Evolutionary conservation across 768 basidiomycete genomes (phyloP), one percentile per base, ranked within the genome.

Genomic region (Kwoniella shandongensis): DNA sequence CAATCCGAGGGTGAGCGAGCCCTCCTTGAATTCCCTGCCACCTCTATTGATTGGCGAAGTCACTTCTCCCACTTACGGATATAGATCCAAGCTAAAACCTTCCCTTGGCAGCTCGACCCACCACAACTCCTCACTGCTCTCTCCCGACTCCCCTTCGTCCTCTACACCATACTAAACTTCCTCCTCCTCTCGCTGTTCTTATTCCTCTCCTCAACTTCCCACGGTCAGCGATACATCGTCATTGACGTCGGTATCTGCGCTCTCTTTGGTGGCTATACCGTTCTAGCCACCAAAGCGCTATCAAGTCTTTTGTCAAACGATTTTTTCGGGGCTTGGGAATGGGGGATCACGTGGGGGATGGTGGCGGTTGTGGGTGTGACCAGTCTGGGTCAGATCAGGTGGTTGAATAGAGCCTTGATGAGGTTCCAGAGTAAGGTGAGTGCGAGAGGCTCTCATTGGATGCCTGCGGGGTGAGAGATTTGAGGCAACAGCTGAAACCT

Each of bases 201-300:
- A 3, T 80, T 81, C 2, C 79, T 97, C 2, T 91, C 89, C 4
- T 82, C 86, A 57, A 81, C 84, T 4, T 74, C 71, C 7, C 73
- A 81, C 1, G 93, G 91, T 6, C 82, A 80, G 62, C 80, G 78
- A 18, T 85, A 81, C 76, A 88, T 96, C 4, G 84, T 87, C 59
- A 81, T 98, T 49, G 93, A 99, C 76, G 82, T 98, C 15, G 88
- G 89, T 38, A 61, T 72, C 4, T 72, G 70, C 41, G 67, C 70
- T 3, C 59, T 75, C 10, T 75, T 75, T 40, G 74, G 74, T 6
- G 74, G 72, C 2, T 97, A 91, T 75, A 94, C 93, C 3, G 94
- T 98, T 0, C 80, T 99, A 1, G 84, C 89, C 1, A 97, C 94
- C 8, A 98, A 99, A 72, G 94, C 89, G 0, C 76, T 94, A 40